phyloP scores from a whole-genome alignment of 495 filamentous ascomycete species.

The Aspergillus hancockii region DNA sequence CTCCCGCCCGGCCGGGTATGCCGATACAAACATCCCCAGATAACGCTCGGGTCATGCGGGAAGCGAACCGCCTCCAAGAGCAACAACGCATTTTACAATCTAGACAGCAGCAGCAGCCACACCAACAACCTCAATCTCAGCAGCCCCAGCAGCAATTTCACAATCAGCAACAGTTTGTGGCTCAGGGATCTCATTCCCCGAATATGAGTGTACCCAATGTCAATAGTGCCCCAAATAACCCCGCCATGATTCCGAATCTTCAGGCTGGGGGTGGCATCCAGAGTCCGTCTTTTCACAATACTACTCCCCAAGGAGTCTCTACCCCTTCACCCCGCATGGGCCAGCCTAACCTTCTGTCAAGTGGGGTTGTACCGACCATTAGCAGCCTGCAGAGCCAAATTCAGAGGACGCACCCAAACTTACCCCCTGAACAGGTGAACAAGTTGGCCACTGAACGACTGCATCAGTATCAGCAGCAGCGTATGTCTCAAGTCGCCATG shows the following conservation, averaged over 20 bases:
- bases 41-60: constrained; percentile 53
- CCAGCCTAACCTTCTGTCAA: constrained; percentile 53
- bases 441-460: constrained; percentile 63
- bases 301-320: constrained; percentile 45
- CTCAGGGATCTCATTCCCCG: constrained; percentile 47
- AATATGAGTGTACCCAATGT: constrained; percentile 47
- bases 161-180: constrained; percentile 38
- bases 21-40: constrained; percentile 56
- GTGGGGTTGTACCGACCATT: constrained; percentile 55
- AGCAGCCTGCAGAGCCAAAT: constrained; percentile 53
- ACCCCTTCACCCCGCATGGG: constrained; percentile 53
- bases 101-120: constrained; percentile 56
- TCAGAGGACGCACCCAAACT: constrained; percentile 54
- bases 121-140: constrained; percentile 38
- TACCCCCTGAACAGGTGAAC: constrained; percentile 58
- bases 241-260: constrained; percentile 54
- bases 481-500: constrained; percentile 62
- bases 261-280: constrained; percentile 51
- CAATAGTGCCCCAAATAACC: constrained; percentile 54
- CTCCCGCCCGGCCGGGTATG: constrained; percentile 60
- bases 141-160: constrained; percentile 46
- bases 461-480: constrained; percentile 53
- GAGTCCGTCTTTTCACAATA: constrained; percentile 49
- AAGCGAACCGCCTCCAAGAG: constrained; percentile 66
- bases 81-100: constrained; percentile 67